Conservation (phyloP, 805 yeast species). For the Lipomyces spencermartinsiae region DNA sequence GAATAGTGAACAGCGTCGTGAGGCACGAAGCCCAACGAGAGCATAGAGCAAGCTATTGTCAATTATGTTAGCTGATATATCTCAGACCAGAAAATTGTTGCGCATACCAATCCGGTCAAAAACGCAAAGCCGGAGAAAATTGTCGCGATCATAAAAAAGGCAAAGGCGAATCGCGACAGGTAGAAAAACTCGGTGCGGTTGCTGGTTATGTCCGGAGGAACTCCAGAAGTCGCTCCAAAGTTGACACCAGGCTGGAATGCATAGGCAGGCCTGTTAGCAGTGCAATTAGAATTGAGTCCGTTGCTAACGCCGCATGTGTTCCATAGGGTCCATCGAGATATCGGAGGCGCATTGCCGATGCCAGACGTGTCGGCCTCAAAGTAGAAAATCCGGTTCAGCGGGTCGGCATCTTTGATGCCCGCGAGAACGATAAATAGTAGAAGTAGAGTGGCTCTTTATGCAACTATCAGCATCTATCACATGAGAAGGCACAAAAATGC, state of each 20-base stretch:
- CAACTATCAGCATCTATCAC: neutral
- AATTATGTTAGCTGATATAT: neutral
- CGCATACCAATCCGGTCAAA: conserved; percentile 39
- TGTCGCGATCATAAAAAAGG: conserved; percentile 65
- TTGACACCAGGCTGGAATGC: conserved; percentile 84
- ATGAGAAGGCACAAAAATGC: neutral
- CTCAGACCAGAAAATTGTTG: neutral
- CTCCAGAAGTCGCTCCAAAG: conserved; percentile 59
- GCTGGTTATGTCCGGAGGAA: conserved; percentile 61
- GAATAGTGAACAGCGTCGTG: conserved; percentile 39
- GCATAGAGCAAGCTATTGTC: conserved; percentile 27
- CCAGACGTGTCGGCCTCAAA: conserved; percentile 72
- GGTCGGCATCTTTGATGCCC: conserved; percentile 62
- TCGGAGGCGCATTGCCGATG: conserved; percentile 51
- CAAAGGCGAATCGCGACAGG: conserved; percentile 71
- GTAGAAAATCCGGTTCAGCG: conserved; percentile 77
- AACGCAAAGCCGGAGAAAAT: conserved; percentile 59
- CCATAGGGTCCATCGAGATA: conserved; percentile 84
- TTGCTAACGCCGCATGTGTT: conserved; percentile 59
- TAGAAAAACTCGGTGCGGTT: conserved; percentile 64
- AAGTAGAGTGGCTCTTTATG: conserved; percentile 54
- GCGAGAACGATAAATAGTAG: conserved; percentile 69
- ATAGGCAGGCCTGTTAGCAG: conserved; percentile 68
- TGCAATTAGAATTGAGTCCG: conserved; percentile 58
- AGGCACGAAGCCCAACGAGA: conserved; percentile 26